Percentiles rank a stretch among this genome's conserved stretches.
phyloP scores from a whole-genome alignment of 208 protist genomes.

The Herpetomonas muscarum region DNA sequence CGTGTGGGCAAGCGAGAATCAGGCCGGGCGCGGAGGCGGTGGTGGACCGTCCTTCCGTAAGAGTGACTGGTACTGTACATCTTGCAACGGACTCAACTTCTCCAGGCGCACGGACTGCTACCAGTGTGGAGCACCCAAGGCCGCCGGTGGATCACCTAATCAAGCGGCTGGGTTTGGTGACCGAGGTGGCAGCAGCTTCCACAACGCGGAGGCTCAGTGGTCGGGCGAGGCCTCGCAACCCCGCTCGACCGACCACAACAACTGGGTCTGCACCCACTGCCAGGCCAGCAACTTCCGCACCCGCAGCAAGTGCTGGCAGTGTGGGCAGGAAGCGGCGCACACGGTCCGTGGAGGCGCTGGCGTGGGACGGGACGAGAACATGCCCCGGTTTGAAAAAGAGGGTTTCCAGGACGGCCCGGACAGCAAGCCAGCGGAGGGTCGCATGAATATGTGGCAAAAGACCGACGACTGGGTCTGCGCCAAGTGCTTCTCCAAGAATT shows the following conservation, averaged over 20 bases:
- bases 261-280: conserved; percentile 78
- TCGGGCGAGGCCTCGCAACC: neutral
- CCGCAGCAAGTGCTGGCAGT: conserved; percentile 79
- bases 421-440: conserved; percentile 26
- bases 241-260: conserved; percentile 50
- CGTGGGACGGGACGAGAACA: conserved; percentile 4
- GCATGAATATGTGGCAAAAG: conserved; percentile 42
- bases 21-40: neutral
- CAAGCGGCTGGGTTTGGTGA: too few relatives aligned
- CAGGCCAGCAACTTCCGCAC: conserved; percentile 86
- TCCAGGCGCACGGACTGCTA: conserved; percentile 64
- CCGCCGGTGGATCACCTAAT: neutral
- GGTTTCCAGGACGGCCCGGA: conserved; percentile 57
- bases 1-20: conserved; percentile 4
- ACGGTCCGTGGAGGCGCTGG: conserved; percentile 7
- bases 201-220: neutral
- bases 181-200: neutral
- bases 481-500: conserved; percentile 86
- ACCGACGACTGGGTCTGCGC: conserved; percentile 71
- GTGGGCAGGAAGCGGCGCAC: conserved; percentile 18
- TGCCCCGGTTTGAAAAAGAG: conserved; percentile 61
- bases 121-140: conserved; percentile 42
- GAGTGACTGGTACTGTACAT: conserved; percentile 68
- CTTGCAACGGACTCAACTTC: conserved; percentile 76
- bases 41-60: conserved; percentile 2